Evolutionary conservation across 495 filamentous ascomycete genomes (phyloP).

Genomic region (Penicillium maclennaniae): DNA sequence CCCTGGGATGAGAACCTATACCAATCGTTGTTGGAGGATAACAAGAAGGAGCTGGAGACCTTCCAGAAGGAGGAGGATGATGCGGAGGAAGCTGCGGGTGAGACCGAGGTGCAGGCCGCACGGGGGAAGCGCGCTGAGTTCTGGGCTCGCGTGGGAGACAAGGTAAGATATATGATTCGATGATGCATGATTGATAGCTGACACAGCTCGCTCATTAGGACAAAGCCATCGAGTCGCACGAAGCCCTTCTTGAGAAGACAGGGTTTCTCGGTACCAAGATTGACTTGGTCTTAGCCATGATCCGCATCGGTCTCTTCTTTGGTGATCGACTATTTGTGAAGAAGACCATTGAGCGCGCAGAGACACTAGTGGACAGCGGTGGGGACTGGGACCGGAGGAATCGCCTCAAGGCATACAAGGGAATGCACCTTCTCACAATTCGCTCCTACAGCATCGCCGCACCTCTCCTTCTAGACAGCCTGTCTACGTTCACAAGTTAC

Average conservation of each 20-base stretch:
- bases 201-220: conserved; percentile 53
- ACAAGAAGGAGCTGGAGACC: conserved; percentile 84
- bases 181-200: not conserved
- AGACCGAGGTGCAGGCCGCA: conserved; percentile 90
- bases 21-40: conserved; percentile 77
- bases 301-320: conserved; percentile 93
- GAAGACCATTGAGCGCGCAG: conserved; percentile 88
- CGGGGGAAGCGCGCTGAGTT: conserved; percentile 93
- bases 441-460: conserved; percentile 87
- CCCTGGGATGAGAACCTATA: conserved; percentile 91
- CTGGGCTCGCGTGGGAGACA: conserved; percentile 90
- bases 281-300: conserved; percentile 91
- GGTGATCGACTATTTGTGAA: conserved; percentile 85
- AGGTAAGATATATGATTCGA: conserved; percentile 53
- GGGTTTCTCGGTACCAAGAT: conserved; percentile 94
- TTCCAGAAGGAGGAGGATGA: conserved; percentile 95
- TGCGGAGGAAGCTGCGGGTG: conserved; percentile 89
- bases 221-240: conserved; percentile 85
- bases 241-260: conserved; percentile 90
- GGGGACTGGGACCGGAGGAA: conserved; percentile 99
- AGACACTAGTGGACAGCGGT: conserved; percentile 84
- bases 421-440: conserved; percentile 84
- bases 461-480: conserved; percentile 87
- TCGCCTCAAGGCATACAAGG: conserved; percentile 96
- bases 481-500: conserved; percentile 98